Conservation (phyloP, 345 rosid genomes). For the Alliaria petiolata region DNA sequence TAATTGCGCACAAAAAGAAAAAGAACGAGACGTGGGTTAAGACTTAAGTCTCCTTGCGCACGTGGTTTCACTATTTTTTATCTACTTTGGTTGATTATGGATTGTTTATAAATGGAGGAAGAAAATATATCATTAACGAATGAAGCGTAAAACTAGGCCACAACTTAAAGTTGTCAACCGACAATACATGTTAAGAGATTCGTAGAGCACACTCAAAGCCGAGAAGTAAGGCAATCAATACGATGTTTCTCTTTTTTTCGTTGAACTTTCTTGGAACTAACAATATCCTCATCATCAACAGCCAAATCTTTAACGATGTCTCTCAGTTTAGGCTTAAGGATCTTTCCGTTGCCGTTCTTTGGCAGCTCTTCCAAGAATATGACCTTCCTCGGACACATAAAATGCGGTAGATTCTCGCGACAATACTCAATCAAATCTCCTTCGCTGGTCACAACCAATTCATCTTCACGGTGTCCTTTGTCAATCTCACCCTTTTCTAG, state of each 20-base stretch:
- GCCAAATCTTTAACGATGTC: constrained; percentile 36
- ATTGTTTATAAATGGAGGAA: no score
- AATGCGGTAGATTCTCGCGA: constrained; percentile 45
- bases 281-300: background rate
- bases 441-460: constrained; percentile 23
- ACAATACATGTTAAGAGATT: no score
- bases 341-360: constrained; percentile 53
- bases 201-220: background rate
- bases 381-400: constrained; percentile 54
- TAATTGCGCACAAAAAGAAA: no score
- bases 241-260: background rate
- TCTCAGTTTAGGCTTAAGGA: constrained; percentile 45
- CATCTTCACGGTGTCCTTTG: constrained; percentile 19
- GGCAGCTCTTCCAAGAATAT: constrained; percentile 42
- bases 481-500: constrained; percentile 11
- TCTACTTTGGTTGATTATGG: no score
- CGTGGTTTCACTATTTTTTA: no score
- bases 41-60: no score
- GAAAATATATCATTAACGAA: no score
- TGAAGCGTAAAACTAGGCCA: no score
- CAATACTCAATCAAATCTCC: constrained; percentile 40
- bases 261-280: background rate
- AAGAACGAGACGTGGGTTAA: no score
- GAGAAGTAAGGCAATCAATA: background rate
- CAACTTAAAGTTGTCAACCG: no score